These are phyloP conservation scores for Ambrosia trifida DNA, from an alignment of 129 eudicot genomes.

Conservation along the genomic window DNA sequence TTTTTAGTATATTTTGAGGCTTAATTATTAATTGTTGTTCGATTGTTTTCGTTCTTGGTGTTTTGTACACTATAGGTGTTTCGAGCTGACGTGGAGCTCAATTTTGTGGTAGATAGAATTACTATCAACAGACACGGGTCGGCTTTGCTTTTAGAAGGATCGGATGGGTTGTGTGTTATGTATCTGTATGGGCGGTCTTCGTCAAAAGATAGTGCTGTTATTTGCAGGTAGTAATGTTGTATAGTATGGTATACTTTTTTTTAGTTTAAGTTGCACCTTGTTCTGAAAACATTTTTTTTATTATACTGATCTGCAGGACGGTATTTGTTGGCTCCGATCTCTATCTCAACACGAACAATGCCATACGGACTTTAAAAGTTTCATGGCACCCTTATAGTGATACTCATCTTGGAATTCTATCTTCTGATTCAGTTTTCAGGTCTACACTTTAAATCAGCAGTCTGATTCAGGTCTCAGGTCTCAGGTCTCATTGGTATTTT, in stretches of 20 bases:
- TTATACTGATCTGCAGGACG: conserved; percentile 57
- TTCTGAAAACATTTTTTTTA: conserved; percentile 8
- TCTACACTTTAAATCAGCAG: background rate
- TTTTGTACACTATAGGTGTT: conserved; percentile 54
- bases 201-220: conserved; percentile 56
- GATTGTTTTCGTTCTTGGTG: background rate
- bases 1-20: background rate
- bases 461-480: conserved; percentile 1
- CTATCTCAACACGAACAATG: conserved; percentile 57
- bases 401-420: conserved; percentile 77
- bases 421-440: conserved; percentile 98
- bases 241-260: background rate
- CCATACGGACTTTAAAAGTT: conserved; percentile 60
- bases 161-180: conserved; percentile 67
- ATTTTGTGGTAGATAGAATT: conserved; percentile 64
- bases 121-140: conserved; percentile 82
- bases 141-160: conserved; percentile 64
- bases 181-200: conserved; percentile 78
- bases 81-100: conserved; percentile 65
- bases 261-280: background rate
- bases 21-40: background rate
- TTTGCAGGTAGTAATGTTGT: conserved; percentile 98
- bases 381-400: conserved; percentile 95
- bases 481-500: background rate
- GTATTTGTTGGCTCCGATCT: conserved; percentile 73